Evolutionary conservation across 305 asterid genomes (phyloP).

Genomic region (Fraxinus albicans): DNA sequence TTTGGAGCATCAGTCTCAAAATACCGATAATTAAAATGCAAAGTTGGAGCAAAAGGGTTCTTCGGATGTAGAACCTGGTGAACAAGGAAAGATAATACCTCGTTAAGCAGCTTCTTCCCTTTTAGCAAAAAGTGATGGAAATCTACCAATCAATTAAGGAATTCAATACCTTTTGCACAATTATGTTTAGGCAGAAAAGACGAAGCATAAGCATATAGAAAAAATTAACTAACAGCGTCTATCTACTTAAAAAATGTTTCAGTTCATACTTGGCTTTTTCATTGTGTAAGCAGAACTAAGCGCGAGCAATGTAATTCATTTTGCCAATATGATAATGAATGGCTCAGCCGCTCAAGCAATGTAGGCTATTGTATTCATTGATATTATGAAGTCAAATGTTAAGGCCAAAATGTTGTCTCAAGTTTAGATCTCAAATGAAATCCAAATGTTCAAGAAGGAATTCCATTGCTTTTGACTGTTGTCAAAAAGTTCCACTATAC

Average conservation of each 20-base stretch:
- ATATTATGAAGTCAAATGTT: not conserved
- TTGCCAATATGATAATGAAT: not conserved
- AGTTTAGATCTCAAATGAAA: slow-evolving; percentile 13
- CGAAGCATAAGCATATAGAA: not conserved
- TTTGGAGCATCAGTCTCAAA: slow-evolving; percentile 92
- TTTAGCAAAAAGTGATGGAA: not conserved
- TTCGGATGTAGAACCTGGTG: slow-evolving; percentile 92
- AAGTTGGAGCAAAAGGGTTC: slow-evolving; percentile 94
- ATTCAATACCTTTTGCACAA: not conserved
- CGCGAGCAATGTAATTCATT: not conserved
- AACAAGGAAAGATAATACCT: slow-evolving; percentile 17
- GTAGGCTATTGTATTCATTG: not conserved
- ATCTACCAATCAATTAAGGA: not conserved
- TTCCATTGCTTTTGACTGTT: not conserved
- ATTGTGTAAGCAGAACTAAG: not conserved
- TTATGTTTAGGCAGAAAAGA: not conserved
- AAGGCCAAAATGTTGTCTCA: not conserved
- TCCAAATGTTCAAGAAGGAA: not conserved
- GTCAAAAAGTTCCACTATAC: not conserved
- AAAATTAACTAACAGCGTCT: not conserved
- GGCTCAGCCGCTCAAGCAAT: not conserved
- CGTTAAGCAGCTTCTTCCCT: slow-evolving; percentile 1
- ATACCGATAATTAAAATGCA: slow-evolving; percentile 93
- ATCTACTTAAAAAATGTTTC: not conserved
- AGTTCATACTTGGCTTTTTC: not conserved